Evolutionary conservation across 371 early-diverging fungal species (phyloP), one percentile per base, ranked within the genome.

Genomic region (Mortierella sp.): DNA sequence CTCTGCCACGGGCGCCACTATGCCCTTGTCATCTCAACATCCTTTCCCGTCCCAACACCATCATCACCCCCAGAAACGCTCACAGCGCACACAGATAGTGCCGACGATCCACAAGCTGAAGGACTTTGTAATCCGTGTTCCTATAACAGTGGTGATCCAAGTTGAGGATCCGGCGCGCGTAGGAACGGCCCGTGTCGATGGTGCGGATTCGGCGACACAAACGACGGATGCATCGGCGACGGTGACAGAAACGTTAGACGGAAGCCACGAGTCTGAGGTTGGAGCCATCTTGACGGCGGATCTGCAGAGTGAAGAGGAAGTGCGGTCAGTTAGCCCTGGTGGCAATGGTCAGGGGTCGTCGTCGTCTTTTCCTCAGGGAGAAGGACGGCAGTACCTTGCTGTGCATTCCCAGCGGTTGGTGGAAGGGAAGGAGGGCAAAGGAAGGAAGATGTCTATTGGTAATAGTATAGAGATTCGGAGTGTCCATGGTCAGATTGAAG

Each of bases 111-210:
- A 81, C 1, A 85, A 79, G 72, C 43, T 85, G 24, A 85, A 85
- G 51, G 86, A 85, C 43, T 85, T 85, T 54, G 86, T 85, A 24
- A 85, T 85, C 50, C 72, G 81, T 16, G 86, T 85, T 0, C 86
- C 86, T 3, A 80, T 85, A n/a, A 85, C 78, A 19, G 77, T 85
- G 1, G 76, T 81, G 59, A 81, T 81, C 14, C 85, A 81, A 31
- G 77, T 82, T 11, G 78, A 82, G 28, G 82, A 82, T 34, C 31
- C 54, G n/a, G 9, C 54, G 1, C 40, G 61, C 16, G 55, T 75
- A 3, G 80, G 81, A 6, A 69, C 69, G 0, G 55, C 43, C n/a
- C 55, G 21, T 31, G 54, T 53, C n/a, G 80, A 73, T 28, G 26
- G 50, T 24, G 57, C n/a, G 3, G 76, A 67, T 34, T 34, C 61